Evolutionary conservation across 176 grass and related monocot genomes (phyloP).

Genomic region (Cenchrus purpureus): DNA sequence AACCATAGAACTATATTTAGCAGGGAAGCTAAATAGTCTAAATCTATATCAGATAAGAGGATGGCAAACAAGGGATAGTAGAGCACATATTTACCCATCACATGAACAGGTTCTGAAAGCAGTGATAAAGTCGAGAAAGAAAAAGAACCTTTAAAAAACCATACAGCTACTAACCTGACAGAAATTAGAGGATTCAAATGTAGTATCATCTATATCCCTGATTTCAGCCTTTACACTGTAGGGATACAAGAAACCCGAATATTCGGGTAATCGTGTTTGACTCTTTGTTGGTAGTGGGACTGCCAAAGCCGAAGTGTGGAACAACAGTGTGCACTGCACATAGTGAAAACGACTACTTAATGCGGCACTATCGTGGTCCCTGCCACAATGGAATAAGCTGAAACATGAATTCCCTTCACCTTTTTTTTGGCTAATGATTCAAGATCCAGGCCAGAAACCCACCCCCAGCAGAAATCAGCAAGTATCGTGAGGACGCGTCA

Average conservation of each 20-base stretch:
- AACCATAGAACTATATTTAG: neutral
- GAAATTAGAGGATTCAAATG: conserved; percentile 9
- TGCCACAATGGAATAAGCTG: conserved; percentile 11
- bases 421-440: neutral
- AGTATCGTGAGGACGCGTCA: neutral
- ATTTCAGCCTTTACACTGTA: neutral
- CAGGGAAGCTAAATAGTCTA: neutral
- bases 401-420: neutral
- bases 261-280: neutral
- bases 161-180: neutral
- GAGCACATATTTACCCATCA: conserved; percentile 5
- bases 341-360: conserved; percentile 28
- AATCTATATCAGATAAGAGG: neutral
- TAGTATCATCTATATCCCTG: neutral
- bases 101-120: neutral
- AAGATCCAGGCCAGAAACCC: conserved; percentile 28
- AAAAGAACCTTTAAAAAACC: neutral
- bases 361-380: conserved; percentile 16
- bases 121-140: neutral
- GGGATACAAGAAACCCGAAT: neutral
- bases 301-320: conserved; percentile 1
- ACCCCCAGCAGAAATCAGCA: neutral
- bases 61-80: neutral
- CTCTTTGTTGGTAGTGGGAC: neutral
- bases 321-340: neutral